Evolutionary conservation across 768 basidiomycete genomes (phyloP).

Genomic region (Flagelloscypha sp.): DNA sequence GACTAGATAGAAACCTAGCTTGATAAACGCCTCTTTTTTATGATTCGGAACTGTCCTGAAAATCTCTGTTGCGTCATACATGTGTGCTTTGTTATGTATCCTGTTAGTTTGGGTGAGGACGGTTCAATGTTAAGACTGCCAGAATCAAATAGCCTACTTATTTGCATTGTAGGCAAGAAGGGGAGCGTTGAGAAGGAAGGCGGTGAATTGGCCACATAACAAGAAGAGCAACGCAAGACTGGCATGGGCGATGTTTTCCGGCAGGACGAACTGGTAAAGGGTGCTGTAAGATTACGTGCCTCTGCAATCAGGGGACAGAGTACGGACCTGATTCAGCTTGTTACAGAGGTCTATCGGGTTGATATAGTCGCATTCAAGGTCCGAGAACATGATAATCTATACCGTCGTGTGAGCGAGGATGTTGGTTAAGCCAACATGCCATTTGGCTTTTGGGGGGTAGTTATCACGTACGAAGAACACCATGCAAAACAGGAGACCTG

Average conservation of each 20-base stretch:
- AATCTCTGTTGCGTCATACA: slow-evolving; percentile 99
- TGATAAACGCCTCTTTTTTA: slow-evolving; percentile 95
- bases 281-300: not conserved
- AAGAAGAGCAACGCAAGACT: slow-evolving; percentile 87
- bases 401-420: too few species aligned
- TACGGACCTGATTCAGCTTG: slow-evolving; percentile 88
- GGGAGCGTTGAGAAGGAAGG: slow-evolving; percentile 85
- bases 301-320: not conserved
- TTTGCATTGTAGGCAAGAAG: slow-evolving; percentile 86
- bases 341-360: slow-evolving; percentile 99
- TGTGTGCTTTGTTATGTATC: slow-evolving; percentile 88
- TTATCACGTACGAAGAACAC: slow-evolving; percentile 87
- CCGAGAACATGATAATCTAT: slow-evolving; percentile 99
- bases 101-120: slow-evolving; percentile 29
- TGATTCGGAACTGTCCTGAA: slow-evolving; percentile 90
- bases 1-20: slow-evolving; percentile 87
- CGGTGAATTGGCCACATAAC: slow-evolving; percentile 91
- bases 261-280: slow-evolving; percentile 76
- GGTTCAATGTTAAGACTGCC: slow-evolving; percentile 2
- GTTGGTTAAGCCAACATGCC: too few species aligned
- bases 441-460: not conserved
- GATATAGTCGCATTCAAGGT: slow-evolving; percentile 99
- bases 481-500: slow-evolving; percentile 93
- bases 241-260: slow-evolving; percentile 93
- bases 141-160: slow-evolving; percentile 54